A percentile compares a stretch with the other conserved stretches of the same genome.
Conservation (phyloP, 176 grass and related monocot genomes). For the Raddia guianensis region DNA sequence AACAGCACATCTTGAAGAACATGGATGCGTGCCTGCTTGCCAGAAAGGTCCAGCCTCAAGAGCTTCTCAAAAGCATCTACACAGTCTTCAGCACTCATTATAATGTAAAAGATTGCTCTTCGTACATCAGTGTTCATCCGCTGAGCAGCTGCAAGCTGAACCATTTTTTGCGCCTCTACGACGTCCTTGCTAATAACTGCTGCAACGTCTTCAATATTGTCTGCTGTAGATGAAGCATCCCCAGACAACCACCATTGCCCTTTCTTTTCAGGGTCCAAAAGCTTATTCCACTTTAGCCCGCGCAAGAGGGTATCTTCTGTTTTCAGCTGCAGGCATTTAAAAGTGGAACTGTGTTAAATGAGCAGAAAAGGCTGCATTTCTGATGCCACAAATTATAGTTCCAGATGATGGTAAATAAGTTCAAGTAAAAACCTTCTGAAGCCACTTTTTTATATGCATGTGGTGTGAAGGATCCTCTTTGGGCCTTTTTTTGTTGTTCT, state of each 20-base stretch:
- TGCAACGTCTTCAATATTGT: slow-evolving; percentile 61
- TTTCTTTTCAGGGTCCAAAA: slow-evolving; percentile 90
- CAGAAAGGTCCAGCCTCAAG: slow-evolving; percentile 77
- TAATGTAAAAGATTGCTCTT: slow-evolving; percentile 94
- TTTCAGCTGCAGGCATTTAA: slow-evolving; percentile 58
- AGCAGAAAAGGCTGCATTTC: slow-evolving; percentile 20
- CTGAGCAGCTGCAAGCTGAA: slow-evolving; percentile 81
- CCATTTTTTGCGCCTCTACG: slow-evolving; percentile 75
- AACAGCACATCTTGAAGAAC: slow-evolving; percentile 6
- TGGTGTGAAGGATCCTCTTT: slow-evolving; percentile 84
- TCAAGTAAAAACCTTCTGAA: slow-evolving; percentile 71
- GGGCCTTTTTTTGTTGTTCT: slow-evolving; percentile 89
- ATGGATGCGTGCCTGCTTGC: slow-evolving; percentile 67
- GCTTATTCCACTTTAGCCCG: slow-evolving; percentile 74
- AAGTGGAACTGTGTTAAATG: slow-evolving; percentile 20
- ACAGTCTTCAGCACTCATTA: slow-evolving; percentile 91
- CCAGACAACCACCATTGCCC: slow-evolving; percentile 94
- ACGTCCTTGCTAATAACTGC: slow-evolving; percentile 66
- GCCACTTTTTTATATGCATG: slow-evolving; percentile 84
- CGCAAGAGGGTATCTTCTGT: slow-evolving; percentile 73
- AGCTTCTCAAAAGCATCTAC: slow-evolving; percentile 98
- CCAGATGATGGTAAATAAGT: not conserved
- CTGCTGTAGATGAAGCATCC: slow-evolving; percentile 47
- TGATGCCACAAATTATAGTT: slow-evolving; percentile 17
- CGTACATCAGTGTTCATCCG: slow-evolving; percentile 91